Percentiles rank a stretch among this genome's conserved stretches.
Conservation (phyloP, 2,329 filamentous ascomycete genomes). For the Ophiostoma himal-ulmi region DNA sequence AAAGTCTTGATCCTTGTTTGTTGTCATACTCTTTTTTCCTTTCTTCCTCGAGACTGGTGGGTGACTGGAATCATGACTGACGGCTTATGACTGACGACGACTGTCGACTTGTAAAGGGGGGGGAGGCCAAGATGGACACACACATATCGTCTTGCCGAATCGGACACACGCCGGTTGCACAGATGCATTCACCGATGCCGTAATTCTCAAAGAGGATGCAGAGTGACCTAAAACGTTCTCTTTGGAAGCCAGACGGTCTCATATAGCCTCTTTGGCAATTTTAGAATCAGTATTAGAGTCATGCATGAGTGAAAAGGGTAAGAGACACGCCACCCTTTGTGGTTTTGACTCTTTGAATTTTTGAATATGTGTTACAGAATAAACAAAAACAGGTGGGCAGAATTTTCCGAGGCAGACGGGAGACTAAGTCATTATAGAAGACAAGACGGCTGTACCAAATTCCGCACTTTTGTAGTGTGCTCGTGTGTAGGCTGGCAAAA, state of each 20-base stretch:
- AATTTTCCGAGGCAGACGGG: neutral
- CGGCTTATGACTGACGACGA: neutral
- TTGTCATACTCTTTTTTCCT: neutral
- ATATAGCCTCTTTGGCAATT: neutral
- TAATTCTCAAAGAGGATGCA: slow-evolving; percentile 2
- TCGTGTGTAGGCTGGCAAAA: neutral
- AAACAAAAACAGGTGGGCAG: neutral
- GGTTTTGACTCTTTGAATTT: neutral
- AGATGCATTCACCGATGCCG: slow-evolving; percentile 22
- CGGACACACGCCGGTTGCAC: slow-evolving; percentile 21
- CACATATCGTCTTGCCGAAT: slow-evolving; percentile 20
- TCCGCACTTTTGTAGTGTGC: neutral
- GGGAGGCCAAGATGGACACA: neutral
- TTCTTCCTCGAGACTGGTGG: slow-evolving; percentile 10
- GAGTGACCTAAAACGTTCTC: neutral
- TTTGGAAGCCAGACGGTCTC: slow-evolving; percentile 9
- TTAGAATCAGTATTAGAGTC: neutral
- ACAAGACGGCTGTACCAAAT: neutral
- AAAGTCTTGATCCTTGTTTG: neutral
- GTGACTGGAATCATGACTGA: neutral
- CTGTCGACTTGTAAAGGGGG: too few species aligned
- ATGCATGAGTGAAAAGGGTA: neutral
- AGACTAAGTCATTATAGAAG: neutral
- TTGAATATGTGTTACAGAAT: neutral
- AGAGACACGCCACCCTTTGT: neutral